A percentile compares a stretch with the other conserved stretches of the same genome.
Evolutionary conservation across 2,329 filamentous ascomycete species (phyloP).

Genomic region (Metarhizium guizhouense): DNA sequence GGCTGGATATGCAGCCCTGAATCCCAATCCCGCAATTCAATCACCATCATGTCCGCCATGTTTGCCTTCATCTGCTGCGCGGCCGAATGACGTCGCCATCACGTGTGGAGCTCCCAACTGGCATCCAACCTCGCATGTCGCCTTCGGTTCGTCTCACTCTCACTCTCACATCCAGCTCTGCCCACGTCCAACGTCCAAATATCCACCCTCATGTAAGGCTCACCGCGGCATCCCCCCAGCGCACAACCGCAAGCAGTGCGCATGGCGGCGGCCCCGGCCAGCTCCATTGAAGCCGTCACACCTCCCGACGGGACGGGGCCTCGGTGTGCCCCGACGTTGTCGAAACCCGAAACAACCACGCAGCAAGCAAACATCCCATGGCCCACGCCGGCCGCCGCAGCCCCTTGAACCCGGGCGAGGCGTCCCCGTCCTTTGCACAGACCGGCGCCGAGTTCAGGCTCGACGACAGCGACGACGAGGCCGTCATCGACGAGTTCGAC

Average conservation of each 20-base stretch:
- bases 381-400: constrained; percentile 7
- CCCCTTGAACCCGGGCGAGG: constrained; percentile 14
- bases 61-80: too few species aligned
- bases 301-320: not conserved
- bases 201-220: too few species aligned
- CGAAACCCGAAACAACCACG: too few species aligned
- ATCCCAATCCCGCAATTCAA: too few species aligned
- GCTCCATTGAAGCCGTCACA: not conserved
- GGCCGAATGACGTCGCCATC: not conserved
- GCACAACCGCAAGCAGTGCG: not conserved
- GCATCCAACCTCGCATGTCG: not conserved
- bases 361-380: constrained; percentile 3
- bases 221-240: too few species aligned
- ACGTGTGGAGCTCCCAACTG: not conserved
- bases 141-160: too few species aligned
- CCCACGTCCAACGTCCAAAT: too few species aligned
- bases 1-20: too few species aligned
- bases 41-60: not conserved
- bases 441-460: constrained; percentile 27
- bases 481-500: constrained; percentile 8
- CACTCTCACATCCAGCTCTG: too few species aligned
- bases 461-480: constrained; percentile 23
- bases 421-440: constrained; percentile 29
- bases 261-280: not conserved
- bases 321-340: not conserved